phyloP scores from a whole-genome alignment of 139 green algal species.

The Tetraselmis chui region DNA sequence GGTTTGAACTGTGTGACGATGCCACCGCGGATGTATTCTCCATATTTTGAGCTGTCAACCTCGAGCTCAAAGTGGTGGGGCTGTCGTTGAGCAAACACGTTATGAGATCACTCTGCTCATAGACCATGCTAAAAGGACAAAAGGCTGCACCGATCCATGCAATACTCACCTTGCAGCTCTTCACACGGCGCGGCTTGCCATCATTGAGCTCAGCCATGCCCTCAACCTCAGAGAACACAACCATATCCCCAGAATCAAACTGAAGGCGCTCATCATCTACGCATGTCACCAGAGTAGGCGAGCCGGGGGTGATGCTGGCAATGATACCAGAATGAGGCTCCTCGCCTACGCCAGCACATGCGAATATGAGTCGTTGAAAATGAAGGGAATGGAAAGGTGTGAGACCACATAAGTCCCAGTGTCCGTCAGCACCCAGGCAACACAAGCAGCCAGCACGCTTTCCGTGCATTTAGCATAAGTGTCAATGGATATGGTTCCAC shows the following conservation, averaged over 20 bases:
- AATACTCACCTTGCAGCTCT: constrained; percentile 67
- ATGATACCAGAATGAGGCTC: constrained; percentile 90
- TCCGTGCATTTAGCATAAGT: too few species aligned
- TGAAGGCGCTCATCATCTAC: constrained; percentile 97
- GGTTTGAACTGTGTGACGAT: constrained; percentile 91
- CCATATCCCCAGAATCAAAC: constrained; percentile 84
- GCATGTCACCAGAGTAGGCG: constrained; percentile 80
- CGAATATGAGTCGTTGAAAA: too few species aligned
- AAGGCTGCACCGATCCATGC: constrained; percentile 77
- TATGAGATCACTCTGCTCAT: too few species aligned
- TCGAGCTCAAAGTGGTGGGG: constrained; percentile 91
- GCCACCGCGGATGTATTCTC: constrained; percentile 65
- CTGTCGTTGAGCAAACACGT: too few species aligned
- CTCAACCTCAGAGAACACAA: constrained; percentile 84
- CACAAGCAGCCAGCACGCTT: too few species aligned
- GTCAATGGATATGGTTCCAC: too few species aligned
- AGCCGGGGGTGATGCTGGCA: constrained; percentile 66
- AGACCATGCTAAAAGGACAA: too few species aligned
- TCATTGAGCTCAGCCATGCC: constrained; percentile 85
- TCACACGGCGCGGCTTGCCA: constrained; percentile 57
- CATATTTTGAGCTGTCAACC: constrained; percentile 71
- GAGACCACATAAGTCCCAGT: too few species aligned
- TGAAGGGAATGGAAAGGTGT: too few species aligned
- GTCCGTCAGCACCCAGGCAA: too few species aligned
- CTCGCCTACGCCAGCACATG: constrained; percentile 51